These are phyloP conservation scores for Arabidopsis hybrid DNA, from an alignment of 441 rosid genomes.

Conservation along the genomic window DNA sequence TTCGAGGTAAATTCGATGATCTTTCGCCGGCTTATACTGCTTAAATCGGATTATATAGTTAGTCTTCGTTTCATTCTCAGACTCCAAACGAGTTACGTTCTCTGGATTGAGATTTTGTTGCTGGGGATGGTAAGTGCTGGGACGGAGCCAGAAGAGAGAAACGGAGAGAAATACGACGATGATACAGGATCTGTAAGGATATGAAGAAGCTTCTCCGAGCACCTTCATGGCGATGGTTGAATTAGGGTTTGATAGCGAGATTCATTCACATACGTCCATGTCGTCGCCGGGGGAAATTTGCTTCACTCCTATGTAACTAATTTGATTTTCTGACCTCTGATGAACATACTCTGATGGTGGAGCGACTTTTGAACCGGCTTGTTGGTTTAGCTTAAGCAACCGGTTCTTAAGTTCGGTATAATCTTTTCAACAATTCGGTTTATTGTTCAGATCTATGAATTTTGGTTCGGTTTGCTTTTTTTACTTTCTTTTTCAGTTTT, in stretches of 20 bases:
- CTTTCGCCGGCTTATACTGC: constrained; percentile 60
- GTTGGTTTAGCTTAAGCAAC: neutral
- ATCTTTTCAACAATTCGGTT: neutral
- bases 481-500: neutral
- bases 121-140: constrained; percentile 40
- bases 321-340: constrained; percentile 2
- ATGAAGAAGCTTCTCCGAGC: constrained; percentile 25
- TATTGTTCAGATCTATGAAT: neutral
- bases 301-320: constrained; percentile 22
- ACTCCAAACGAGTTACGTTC: constrained; percentile 31
- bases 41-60: constrained; percentile 87
- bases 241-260: constrained; percentile 30
- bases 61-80: constrained; percentile 23
- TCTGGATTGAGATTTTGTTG: constrained; percentile 47
- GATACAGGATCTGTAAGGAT: constrained; percentile 25
- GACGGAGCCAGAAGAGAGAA: constrained; percentile 54
- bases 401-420: neutral
- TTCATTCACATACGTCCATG: constrained; percentile 33
- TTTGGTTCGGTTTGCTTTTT: neutral
- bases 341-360: constrained; percentile 16
- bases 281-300: constrained; percentile 22
- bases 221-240: constrained; percentile 39
- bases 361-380: constrained; percentile 36
- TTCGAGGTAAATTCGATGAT: constrained; percentile 67
- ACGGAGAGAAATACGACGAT: constrained; percentile 38